A percentile compares a stretch with the other conserved stretches of the same genome.
These are phyloP conservation scores for Colletotrichum sansevieriae DNA, from an alignment of 2,329 filamentous ascomycete genomes.

Conservation along the genomic window DNA sequence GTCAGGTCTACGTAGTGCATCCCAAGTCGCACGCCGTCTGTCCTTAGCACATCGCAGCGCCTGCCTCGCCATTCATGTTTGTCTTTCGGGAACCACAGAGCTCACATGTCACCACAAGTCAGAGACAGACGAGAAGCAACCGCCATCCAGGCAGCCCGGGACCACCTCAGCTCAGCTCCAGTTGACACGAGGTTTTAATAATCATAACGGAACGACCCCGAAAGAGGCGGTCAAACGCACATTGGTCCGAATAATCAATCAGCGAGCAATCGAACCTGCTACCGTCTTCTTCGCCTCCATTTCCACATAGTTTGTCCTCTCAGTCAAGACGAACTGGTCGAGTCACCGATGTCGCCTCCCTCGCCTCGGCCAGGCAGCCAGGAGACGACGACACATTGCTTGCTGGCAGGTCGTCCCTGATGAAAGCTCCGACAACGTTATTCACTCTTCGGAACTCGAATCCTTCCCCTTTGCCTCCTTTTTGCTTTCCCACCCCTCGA, in stretches of 20 bases:
- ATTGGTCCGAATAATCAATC: background rate
- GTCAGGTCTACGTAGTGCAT: conserved; percentile 29
- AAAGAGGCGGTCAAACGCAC: conserved; percentile 38
- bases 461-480: conserved; percentile 15
- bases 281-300: conserved; percentile 26
- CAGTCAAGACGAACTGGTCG: conserved; percentile 13
- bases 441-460: conserved; percentile 3
- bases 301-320: background rate
- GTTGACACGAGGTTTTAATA: conserved; percentile 19
- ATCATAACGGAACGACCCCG: conserved; percentile 23
- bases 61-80: conserved; percentile 17
- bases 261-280: conserved; percentile 28
- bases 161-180: conserved; percentile 26
- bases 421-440: conserved; percentile 4
- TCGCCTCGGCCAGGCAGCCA: conserved; percentile 8
- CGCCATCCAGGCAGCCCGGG: conserved; percentile 21
- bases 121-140: conserved; percentile 22
- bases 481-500: conserved; percentile 19
- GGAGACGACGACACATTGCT: conserved; percentile 1
- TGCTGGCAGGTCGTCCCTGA: conserved; percentile 7
- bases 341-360: conserved; percentile 33
- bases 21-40: conserved; percentile 30
- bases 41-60: conserved; percentile 29
- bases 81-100: conserved; percentile 31
- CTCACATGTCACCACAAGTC: conserved; percentile 38